Conservation (phyloP, 2,329 filamentous ascomycete genomes). For the Apiospora marii region DNA sequence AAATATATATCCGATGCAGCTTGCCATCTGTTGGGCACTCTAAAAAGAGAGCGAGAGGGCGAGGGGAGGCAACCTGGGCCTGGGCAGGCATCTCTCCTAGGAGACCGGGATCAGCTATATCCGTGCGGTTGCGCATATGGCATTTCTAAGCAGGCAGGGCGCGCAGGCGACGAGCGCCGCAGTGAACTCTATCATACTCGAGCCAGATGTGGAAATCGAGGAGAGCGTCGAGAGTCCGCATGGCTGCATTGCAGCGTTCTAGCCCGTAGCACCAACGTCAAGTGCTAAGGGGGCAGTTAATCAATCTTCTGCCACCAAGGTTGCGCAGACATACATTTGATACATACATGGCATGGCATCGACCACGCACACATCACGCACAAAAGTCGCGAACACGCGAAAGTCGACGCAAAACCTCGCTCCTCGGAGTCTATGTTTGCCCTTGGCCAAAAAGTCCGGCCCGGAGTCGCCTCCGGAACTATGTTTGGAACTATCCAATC, state of each 20-base stretch:
- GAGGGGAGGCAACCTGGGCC: neutral
- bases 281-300: neutral
- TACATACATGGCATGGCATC: neutral
- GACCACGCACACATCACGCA: neutral
- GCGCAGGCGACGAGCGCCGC: neutral
- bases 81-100: neutral
- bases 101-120: neutral
- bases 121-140: neutral
- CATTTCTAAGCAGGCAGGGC: neutral
- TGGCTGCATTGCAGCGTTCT: slow-evolving; percentile 2
- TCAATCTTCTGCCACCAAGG: neutral
- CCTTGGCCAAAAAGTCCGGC: neutral
- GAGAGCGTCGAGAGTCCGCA: neutral
- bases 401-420: neutral
- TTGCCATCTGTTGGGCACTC: neutral
- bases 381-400: neutral
- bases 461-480: neutral
- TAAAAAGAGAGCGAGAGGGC: too few species aligned
- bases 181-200: neutral
- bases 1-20: slow-evolving; percentile 17
- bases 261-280: neutral
- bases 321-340: neutral
- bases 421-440: neutral
- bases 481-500: neutral
- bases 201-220: neutral